Conservation (phyloP, 208 protist species). For the Acanthamoeba triangularis region DNA sequence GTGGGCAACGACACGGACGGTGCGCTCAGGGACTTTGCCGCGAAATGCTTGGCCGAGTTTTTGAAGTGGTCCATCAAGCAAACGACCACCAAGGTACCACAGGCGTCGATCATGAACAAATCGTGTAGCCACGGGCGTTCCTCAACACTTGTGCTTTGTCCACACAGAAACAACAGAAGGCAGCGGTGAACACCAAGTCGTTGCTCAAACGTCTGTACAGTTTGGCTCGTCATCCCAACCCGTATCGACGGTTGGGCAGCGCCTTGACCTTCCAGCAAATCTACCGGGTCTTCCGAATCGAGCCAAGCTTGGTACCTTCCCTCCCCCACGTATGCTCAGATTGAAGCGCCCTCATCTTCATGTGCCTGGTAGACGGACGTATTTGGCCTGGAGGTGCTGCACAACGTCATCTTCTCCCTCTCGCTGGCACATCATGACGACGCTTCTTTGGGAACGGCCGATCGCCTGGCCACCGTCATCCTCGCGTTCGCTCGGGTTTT, state of each 20-base stretch:
- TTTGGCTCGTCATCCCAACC: slow-evolving; percentile 86
- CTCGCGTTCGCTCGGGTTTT: slow-evolving; percentile 76
- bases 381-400: slow-evolving; percentile 86
- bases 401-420: slow-evolving; percentile 83
- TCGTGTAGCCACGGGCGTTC: neutral
- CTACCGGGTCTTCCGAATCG: slow-evolving; percentile 71
- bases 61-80: slow-evolving; percentile 89
- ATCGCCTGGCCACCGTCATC: slow-evolving; percentile 40
- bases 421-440: slow-evolving; percentile 74
- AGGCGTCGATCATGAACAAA: neutral
- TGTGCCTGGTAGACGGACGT: slow-evolving; percentile 66
- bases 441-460: slow-evolving; percentile 42
- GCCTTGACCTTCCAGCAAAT: slow-evolving; percentile 83
- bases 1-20: slow-evolving; percentile 76
- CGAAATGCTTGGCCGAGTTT: slow-evolving; percentile 88
- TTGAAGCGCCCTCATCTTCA: neutral
- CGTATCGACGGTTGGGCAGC: slow-evolving; percentile 86
- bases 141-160: neutral
- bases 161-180: slow-evolving; percentile 71
- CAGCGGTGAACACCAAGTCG: slow-evolving; percentile 74
- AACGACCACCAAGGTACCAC: slow-evolving; percentile 63
- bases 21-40: slow-evolving; percentile 86
- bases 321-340: neutral
- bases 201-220: slow-evolving; percentile 88
- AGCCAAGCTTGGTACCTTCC: slow-evolving; percentile 20